Conservation (phyloP, 805 yeast genomes). For the Candida xiaguanensis region DNA sequence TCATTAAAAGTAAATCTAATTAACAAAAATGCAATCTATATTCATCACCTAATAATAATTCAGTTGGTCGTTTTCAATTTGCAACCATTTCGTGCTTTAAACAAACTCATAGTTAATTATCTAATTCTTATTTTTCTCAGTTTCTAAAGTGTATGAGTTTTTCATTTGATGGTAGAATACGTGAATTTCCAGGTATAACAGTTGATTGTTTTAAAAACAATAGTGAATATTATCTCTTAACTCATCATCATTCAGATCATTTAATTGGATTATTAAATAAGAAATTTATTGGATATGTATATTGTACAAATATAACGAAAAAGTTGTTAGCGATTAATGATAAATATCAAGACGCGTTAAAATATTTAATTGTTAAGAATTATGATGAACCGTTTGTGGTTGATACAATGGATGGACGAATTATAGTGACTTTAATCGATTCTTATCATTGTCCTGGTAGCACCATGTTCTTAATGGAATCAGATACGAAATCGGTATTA, state of each 20-base stretch:
- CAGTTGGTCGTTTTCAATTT: too few species aligned
- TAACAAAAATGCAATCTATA: too few species aligned
- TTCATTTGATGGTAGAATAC: conserved; percentile 40
- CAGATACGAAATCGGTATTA: conserved; percentile 29
- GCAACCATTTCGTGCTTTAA: too few species aligned
- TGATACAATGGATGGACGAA: conserved; percentile 3
- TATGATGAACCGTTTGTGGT: conserved; percentile 19
- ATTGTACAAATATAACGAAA: conserved; percentile 41
- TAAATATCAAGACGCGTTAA: conserved; percentile 15
- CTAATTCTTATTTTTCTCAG: not conserved
- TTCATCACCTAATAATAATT: too few species aligned
- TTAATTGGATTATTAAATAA: conserved; percentile 41
- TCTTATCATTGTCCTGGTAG: conserved; percentile 63
- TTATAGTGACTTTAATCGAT: conserved; percentile 41
- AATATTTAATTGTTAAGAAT: conserved; percentile 16
- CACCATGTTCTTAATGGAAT: conserved; percentile 48
- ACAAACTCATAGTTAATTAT: too few species aligned
- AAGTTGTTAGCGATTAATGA: conserved; percentile 17
- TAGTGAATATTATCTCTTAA: conserved; percentile 30
- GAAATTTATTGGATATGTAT: conserved; percentile 39
- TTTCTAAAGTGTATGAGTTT: conserved; percentile 11
- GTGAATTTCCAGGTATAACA: conserved; percentile 47
- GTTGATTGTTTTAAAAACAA: conserved; percentile 30
- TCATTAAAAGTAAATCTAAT: too few species aligned
- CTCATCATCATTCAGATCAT: conserved; percentile 58